Conservation (phyloP, 2,329 filamentous ascomycete species). For the Aspergillus vadensis region DNA sequence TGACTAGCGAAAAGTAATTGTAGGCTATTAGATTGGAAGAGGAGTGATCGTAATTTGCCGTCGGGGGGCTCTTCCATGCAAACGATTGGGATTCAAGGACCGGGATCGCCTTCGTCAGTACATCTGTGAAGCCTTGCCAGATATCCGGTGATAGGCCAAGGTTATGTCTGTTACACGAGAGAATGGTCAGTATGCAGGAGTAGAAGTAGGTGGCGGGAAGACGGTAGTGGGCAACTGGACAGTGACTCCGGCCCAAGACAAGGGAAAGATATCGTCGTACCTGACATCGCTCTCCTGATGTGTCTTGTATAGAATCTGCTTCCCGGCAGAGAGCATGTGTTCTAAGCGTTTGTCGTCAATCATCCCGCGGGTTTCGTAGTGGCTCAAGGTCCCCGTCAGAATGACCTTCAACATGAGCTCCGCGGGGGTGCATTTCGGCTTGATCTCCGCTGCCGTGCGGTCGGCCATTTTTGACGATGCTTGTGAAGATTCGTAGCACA, state of each 20-base stretch:
- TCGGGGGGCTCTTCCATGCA: slow-evolving; percentile 58
- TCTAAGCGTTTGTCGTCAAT: slow-evolving; percentile 61
- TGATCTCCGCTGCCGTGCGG: slow-evolving; percentile 26
- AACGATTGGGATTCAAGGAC: slow-evolving; percentile 65
- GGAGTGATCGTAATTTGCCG: slow-evolving; percentile 59
- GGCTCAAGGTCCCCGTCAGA: slow-evolving; percentile 53
- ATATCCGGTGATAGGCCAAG: slow-evolving; percentile 59
- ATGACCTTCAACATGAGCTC: slow-evolving; percentile 53
- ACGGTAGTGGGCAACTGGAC: neutral
- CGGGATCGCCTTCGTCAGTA: slow-evolving; percentile 62
- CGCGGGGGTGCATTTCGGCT: slow-evolving; percentile 47
- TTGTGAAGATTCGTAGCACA: neutral
- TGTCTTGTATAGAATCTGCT: slow-evolving; percentile 61
- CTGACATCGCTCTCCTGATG: slow-evolving; percentile 58
- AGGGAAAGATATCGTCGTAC: slow-evolving; percentile 26
- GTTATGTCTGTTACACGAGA: slow-evolving; percentile 49
- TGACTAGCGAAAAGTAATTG: slow-evolving; percentile 60
- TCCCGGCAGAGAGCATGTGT: slow-evolving; percentile 59
- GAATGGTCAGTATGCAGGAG: slow-evolving; percentile 5
- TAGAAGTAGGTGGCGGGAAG: neutral
- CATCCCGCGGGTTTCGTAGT: slow-evolving; percentile 63
- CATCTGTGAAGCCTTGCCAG: slow-evolving; percentile 61
- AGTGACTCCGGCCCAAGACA: neutral
- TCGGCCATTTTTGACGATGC: slow-evolving; percentile 37
- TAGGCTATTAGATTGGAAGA: slow-evolving; percentile 63